phyloP scores from a whole-genome alignment of 345 rosid species.

The Draba incana region DNA sequence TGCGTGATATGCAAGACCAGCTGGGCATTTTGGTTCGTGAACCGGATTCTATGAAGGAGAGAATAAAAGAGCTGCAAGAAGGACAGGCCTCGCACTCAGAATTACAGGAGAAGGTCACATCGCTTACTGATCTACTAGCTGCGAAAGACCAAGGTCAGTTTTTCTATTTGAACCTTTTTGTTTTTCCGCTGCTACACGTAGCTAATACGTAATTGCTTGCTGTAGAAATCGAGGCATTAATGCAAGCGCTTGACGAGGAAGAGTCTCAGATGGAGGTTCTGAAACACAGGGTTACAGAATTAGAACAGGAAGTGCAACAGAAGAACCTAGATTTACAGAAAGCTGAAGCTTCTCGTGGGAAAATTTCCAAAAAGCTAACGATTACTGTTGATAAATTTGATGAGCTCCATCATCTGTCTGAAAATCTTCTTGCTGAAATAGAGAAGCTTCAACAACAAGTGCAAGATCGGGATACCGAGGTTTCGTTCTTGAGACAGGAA shows the following conservation, averaged over 20 bases:
- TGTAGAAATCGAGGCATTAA: constrained; percentile 87
- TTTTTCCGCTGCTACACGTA: constrained; percentile 12
- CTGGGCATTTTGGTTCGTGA: constrained; percentile 54
- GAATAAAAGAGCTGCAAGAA: constrained; percentile 62
- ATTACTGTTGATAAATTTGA: constrained; percentile 83
- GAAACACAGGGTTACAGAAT: constrained; percentile 58
- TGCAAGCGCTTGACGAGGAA: constrained; percentile 98
- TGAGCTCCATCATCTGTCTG: constrained; percentile 92
- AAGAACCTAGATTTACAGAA: constrained; percentile 71
- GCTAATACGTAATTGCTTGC: constrained; percentile 17
- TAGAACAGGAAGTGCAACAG: constrained; percentile 62
- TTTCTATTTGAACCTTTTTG: constrained; percentile 26
- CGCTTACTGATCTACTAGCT: constrained; percentile 54
- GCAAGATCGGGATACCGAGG: constrained; percentile 86
- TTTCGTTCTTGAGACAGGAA: constrained; percentile 96
- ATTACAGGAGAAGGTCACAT: constrained; percentile 59
- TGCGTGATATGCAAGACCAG: constrained; percentile 63
- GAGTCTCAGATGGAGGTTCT: constrained; percentile 88
- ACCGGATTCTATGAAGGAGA: constrained; percentile 54
- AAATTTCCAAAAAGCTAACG: constrained; percentile 80
- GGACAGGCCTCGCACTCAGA: constrained; percentile 52
- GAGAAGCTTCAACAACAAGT: constrained; percentile 88
- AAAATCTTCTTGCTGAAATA: constrained; percentile 74
- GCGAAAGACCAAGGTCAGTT: constrained; percentile 85
- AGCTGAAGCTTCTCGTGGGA: constrained; percentile 80